Conservation (phyloP, 1,284 basidiomycete species). For the Papiliotrema flavescens region DNA sequence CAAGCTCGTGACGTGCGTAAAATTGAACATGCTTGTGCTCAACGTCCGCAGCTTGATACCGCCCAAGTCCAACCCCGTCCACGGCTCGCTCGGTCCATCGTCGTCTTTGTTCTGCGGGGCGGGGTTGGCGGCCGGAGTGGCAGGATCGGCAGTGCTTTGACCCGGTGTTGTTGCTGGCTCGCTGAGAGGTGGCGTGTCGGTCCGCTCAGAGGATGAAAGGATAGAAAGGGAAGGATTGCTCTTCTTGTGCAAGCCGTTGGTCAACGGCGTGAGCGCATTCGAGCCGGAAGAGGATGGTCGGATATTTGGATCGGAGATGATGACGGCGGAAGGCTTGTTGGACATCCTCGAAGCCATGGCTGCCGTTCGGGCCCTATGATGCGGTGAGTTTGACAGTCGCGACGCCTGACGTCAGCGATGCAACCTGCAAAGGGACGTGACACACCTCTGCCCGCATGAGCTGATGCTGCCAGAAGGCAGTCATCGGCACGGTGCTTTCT, state of each 20-base stretch:
- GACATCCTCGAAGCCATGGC: constrained; percentile 55
- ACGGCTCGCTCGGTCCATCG: constrained; percentile 52
- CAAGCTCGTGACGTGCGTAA: constrained; percentile 85
- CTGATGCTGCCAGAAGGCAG: constrained; percentile 49
- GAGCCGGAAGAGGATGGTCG: constrained; percentile 26
- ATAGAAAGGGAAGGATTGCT: constrained; percentile 32
- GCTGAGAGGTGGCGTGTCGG: constrained; percentile 22
- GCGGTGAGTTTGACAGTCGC: constrained; percentile 53
- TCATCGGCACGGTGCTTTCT: constrained; percentile 37
- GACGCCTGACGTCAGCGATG: constrained; percentile 42
- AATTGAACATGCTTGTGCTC: constrained; percentile 80
- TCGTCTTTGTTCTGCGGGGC: constrained; percentile 34
- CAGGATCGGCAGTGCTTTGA: constrained; percentile 35
- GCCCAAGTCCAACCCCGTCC: constrained; percentile 94
- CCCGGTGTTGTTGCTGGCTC: constrained; percentile 19
- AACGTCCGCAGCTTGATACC: constrained; percentile 90
- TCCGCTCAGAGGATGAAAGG: constrained; percentile 22
- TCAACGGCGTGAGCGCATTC: constrained; percentile 1
- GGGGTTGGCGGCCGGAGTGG: constrained; percentile 28
- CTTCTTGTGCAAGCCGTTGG: constrained; percentile 49
- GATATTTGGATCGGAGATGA: constrained; percentile 51
- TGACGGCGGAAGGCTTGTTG: constrained; percentile 50
- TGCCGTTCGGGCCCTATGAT: constrained; percentile 57
- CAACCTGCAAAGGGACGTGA: neutral
- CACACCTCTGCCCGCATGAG: constrained; percentile 42